Evolutionary conservation across 2,329 filamentous ascomycete species (phyloP), one percentile per base, ranked within the genome.

Genomic region (Calonectria crousiana): DNA sequence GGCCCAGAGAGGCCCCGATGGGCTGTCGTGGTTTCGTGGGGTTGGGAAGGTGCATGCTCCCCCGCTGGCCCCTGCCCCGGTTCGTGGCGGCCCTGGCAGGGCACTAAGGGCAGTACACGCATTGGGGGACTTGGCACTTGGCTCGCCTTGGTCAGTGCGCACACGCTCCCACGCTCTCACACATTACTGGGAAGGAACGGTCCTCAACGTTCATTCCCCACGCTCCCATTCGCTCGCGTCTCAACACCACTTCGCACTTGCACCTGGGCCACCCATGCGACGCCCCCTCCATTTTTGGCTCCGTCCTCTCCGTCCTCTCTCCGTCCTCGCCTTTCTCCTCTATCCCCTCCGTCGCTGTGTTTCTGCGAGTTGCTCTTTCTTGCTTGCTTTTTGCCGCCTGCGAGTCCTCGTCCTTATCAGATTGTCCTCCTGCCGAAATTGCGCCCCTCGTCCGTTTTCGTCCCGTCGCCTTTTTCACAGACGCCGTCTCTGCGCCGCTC

Each of bases 391-490:
- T 58, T 18, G 6, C 14, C 30, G 23, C 28, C n/a, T 67, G 51
- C 47, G 28, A 44, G 52, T 66, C 16, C 32, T 53, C 47, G 44
- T 41, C 16, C 51, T 58, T 28, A 66, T 72, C 69, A 44, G 26
- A 44, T 72, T 51, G 30, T 60, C 60, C 44, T 74, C 49, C 36
- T 69, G 30, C 65, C 69, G 58, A 74, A 53, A 69, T 73, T 73
- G 49, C 53, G 30, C 64, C 28, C n/a, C n/a, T 38, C 10, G 23
- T 28, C 47, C 47, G 58, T 51, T 49, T 52, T 23, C 52, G 36
- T 52, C 56, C 56, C 56, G 8, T 18, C 56, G 18, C n/a, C 1
- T 28, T 38, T 38, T 38, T 8, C n/a, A 20, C 23, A 41, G 23
- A 16, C 56, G 56, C 56, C 36, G 56, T 62, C 34, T 16, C 56